A percentile compares a stretch with the other conserved stretches of the same genome.
These are phyloP conservation scores for Talaromyces ruber DNA, from an alignment of 495 filamentous ascomycete species.

Conservation along the genomic window DNA sequence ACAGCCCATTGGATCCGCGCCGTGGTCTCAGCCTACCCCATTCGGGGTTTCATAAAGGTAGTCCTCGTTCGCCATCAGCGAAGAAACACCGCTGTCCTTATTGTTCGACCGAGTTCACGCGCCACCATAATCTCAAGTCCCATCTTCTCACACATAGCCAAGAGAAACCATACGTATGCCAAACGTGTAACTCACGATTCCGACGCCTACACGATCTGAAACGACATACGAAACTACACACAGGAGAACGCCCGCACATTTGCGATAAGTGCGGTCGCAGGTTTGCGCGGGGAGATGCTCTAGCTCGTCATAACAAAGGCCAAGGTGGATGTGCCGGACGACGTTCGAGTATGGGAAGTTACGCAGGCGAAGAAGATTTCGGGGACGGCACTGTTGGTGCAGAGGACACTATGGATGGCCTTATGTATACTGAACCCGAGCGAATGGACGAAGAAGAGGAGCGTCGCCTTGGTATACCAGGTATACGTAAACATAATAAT, in stretches of 20 bases:
- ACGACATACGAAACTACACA: conserved; percentile 91
- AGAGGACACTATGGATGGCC: conserved; percentile 69
- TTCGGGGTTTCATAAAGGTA: conserved; percentile 51
- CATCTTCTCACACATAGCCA: conserved; percentile 97
- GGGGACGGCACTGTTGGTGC: conserved; percentile 33
- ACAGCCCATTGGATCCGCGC: conserved; percentile 36
- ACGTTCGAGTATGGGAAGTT: conserved; percentile 77
- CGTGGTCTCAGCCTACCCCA: conserved; percentile 72
- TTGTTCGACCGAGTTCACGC: conserved; percentile 92
- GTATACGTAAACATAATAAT: conserved; percentile 61
- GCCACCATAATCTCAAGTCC: conserved; percentile 98
- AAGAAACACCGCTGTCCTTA: conserved; percentile 96
- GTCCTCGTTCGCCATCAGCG: conserved; percentile 60
- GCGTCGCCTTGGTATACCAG: conserved; percentile 53
- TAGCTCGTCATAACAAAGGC: conserved; percentile 92
- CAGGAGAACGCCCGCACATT: conserved; percentile 89
- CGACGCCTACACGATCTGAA: conserved; percentile 92
- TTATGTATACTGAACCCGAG: conserved; percentile 56
- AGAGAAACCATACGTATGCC: conserved; percentile 92
- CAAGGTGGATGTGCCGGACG: conserved; percentile 92
- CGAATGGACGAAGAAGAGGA: conserved; percentile 61
- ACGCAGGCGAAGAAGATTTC: conserved; percentile 70
- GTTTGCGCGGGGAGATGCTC: conserved; percentile 90
- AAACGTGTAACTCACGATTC: conserved; percentile 83
- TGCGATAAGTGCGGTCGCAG: conserved; percentile 89